A percentile compares a stretch with the other conserved stretches of the same genome.
Conservation (phyloP, 2,329 filamentous ascomycete genomes). For the Colletotrichum sp. region DNA sequence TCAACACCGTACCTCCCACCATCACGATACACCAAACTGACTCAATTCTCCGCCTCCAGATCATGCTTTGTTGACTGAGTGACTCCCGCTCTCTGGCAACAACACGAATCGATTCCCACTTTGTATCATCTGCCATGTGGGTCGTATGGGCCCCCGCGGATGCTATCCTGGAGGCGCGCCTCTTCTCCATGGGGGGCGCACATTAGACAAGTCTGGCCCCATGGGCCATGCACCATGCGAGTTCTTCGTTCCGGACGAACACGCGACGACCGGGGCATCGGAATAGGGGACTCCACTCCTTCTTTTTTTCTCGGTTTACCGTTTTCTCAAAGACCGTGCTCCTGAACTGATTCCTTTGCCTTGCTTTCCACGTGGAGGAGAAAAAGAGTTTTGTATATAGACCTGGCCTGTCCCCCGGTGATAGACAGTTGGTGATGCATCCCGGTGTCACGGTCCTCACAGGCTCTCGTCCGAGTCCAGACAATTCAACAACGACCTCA, state of each 20-base stretch:
- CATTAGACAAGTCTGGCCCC: neutral
- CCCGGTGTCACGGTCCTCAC: neutral
- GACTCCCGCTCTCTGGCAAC: neutral
- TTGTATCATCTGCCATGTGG: slow-evolving; percentile 1
- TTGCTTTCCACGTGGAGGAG: neutral
- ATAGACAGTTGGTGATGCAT: neutral
- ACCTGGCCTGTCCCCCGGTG: neutral
- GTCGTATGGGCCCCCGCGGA: slow-evolving; percentile 15
- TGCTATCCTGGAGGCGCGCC: neutral
- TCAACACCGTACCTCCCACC: neutral
- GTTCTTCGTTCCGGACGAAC: neutral
- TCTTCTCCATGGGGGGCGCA: slow-evolving; percentile 17
- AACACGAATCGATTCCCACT: neutral
- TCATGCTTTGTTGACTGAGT: neutral
- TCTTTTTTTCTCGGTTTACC: neutral
- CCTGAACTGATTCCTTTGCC: neutral
- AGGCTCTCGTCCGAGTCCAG: slow-evolving; percentile 5
- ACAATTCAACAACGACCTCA: neutral
- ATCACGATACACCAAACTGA: slow-evolving; percentile 2
- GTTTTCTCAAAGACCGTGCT: neutral
- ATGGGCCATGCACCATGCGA: neutral
- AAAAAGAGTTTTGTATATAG: neutral
- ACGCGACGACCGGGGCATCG: slow-evolving; percentile 9
- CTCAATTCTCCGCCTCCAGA: slow-evolving; percentile 12
- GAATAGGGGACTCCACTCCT: neutral